Evolutionary conservation across 768 basidiomycete genomes (phyloP), one percentile per base, ranked within the genome.

Genomic region (Dioszegia aurantiaca): DNA sequence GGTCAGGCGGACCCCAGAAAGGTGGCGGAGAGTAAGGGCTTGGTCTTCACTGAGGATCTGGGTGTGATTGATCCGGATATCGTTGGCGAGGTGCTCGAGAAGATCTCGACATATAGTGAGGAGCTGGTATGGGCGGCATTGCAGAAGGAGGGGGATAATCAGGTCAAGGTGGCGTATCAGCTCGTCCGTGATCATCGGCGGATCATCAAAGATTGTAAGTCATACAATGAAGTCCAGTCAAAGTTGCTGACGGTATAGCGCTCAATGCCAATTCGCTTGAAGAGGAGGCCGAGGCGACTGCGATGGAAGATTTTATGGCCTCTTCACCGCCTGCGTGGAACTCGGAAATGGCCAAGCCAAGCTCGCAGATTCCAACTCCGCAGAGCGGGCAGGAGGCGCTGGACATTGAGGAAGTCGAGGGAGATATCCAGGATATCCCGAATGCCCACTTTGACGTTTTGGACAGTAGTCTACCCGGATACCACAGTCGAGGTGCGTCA

Each of bases 101-200:
- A 85, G 58, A 86, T 98, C 80, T 77, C 82, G 0, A 87, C 85
- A 0, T 86, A 92, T 11, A 83, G 83, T 59, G 84, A 85, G 76
- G 87, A 90, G 1, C 90, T 92, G 62, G 84, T 98, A 3, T 90
- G 89, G 89, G 86, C 87, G 45, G 87, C 86, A 70, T 77, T 97
- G 61, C 82, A 87, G 59, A 79, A 85, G 64, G 87, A 92, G 52
- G 90, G 93, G 62, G 91, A 92, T 37, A 95, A 97, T 73, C 86
- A 90, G 54, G 87, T 98, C 73, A 93, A 95, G 78, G 92, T 99
- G 6, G 92, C 94, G 0, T 99, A 98, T 77, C 85, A 92, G 84
- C 81, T 99, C 3, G 80, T 95, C 43, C 81, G 90, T 56, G 94
- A 99, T 71, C 92, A 92, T 79, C 81, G 85, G 65, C 80, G 91